Evolutionary conservation across 768 basidiomycete species (phyloP), one percentile per base, ranked within the genome.

Genomic region (Trametes punicea): DNA sequence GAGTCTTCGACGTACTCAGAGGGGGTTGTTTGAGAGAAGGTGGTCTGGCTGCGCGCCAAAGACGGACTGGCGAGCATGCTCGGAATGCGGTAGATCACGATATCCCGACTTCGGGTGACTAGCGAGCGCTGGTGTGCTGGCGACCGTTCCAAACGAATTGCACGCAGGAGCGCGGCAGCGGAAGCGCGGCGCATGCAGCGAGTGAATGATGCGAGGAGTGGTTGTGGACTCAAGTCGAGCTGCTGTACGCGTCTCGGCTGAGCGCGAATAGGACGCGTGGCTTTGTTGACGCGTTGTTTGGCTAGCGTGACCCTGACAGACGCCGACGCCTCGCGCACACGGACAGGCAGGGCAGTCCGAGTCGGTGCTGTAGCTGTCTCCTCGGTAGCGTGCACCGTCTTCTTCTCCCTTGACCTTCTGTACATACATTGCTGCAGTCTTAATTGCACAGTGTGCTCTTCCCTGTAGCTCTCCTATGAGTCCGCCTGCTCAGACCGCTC

Each of bases 1-100:
- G 87, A 88, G 69, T 90, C 87, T 26, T 81, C 82, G 4, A 88
- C 77, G 29, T 81, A 60, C 54, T 82, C 81, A 6, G 51, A 36
- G 10, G 31, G 42, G 38, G 47, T 45, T n/a, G 10, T 26, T n/a
- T 58, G 60, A 11, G 58, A 59, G 23, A 40, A 31, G n/a, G 31
- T 10, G n/a, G 26, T 49, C 20, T 50, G 55, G 46, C 51, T 56
- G 6, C 46, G 46, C 2, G 39, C 16, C 11, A 36, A 38, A 2
- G n/a, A 21, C 13, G 50, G 38, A 3, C 20, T 51, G 8, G 47
- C 42, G 8, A 49, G 29, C 55, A 56, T 56, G 30, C 7, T 50
- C 20, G 6, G 5, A 13, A 15, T 20, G 52, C 21, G 51, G 40
- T 3, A 10, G 20, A 36, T 23, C 49, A 29, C 41, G 33, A 26